Base-by-base conservation (phyloP, 2,329 filamentous ascomycete genomes). In the Uncinocarpus reesii region DNA sequence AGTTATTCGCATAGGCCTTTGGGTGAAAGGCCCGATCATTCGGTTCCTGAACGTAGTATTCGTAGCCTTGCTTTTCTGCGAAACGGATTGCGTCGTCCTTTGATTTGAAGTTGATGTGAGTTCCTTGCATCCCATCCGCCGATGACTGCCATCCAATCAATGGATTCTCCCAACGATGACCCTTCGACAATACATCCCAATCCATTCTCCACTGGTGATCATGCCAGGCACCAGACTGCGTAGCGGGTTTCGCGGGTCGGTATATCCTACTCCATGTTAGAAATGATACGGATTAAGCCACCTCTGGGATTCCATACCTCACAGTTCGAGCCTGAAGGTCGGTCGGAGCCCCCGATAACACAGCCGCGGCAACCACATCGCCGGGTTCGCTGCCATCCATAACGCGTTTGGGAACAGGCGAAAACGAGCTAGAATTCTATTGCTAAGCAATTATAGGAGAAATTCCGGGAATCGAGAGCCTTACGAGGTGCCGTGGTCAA, bases 141-240 rank as follows among this genome's bases (percentile, higher is more conserved):
- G 88, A 93, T 20, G 90, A 96, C 66, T 95, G 89, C 93, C 93
- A 98, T 52, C 92, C 92, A 80, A 98, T 98, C 65, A 98, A 71
- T 40, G 84, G 86, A 71, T 98, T 98, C 74, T 98, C 92, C 93
- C 92, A 98, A 59, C 92, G 80, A 70, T 95, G 86, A 53, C 92
- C 92, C 73, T 93, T 95, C 59, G 76, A 71, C 26, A 96, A 76
- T 42, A 94, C 80, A 65, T 98, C 92, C 92, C 92, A 98, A 67
- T 98, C 92, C 88, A 98, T 93, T 43, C 89, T 83, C 92, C 92
- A 98, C 62, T 84, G 79, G 64, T 85, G 80, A 48, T 78, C 73
- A 63, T 86, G 81, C 84, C 86, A 95, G 59, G 80, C 78, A 55
- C 92, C 90, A 28, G 90, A 96, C 70, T 98, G 92, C 36, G 90